Evolutionary conservation across 495 filamentous ascomycete species (phyloP), one percentile per base, ranked within the genome.

Genomic region (Melanomma pulvis-pyrius): DNA sequence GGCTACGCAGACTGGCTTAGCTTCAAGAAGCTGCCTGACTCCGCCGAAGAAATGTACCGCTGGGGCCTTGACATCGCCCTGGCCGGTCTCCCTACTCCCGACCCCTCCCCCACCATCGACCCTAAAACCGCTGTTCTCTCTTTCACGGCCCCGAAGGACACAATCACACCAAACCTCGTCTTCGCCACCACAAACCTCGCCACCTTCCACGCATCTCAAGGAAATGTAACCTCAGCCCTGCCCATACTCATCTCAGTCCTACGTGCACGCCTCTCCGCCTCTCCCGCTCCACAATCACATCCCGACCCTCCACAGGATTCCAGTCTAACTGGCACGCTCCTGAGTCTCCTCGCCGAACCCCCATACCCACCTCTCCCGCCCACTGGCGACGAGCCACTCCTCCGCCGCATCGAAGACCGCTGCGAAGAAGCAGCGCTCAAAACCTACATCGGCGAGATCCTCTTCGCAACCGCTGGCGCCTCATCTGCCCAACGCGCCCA

Each of bases 361-460:
- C 46, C 57, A 25, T 93, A 89, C 73, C 92, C 92, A 0, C 73
- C 83, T 0, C 82, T 88, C 0, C 86, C 84, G 0, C 77, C 82
- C 9, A 85, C 88, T 28, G 92, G 92, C 29, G 82, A 89, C 49
- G 75, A 82, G 17, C 82, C 88, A 0, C 86, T 91, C 0, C 57
- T 80, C 2, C 87, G 89, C 34, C 82, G 83, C 30, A 60, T 82
- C 0, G 77, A 79, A 26, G 86, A 89, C 56, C 77, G 82, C 29
- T 97, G 94, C 81, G 89, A 92, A 54, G 91, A 96, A 74, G 92
- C 92, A 2, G 90, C 83, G 6, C 77, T 97, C 2, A 90, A 92
- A 86, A 83, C 89, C 21, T 92, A 96, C 76, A 92, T 98, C 61
- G 96, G 93, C 59, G 94, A 98, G 79, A 92, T 98, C 65, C 77